These are phyloP conservation scores for Vigna radiata DNA, from an alignment of 306 rosid species.

Conservation along the genomic window DNA sequence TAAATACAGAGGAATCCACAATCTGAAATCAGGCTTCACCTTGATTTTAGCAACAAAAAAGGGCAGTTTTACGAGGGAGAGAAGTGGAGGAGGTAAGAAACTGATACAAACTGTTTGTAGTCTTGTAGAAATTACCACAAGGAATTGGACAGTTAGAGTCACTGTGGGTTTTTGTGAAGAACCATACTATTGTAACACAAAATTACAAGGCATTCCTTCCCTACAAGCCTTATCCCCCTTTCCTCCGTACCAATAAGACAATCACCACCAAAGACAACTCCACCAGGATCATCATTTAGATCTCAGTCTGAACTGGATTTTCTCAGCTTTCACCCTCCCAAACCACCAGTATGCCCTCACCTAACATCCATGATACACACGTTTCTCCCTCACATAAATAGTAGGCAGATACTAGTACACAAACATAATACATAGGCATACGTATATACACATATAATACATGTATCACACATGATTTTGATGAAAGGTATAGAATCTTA, in stretches of 20 bases:
- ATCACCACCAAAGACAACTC: slow-evolving; percentile 58
- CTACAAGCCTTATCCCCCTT: slow-evolving; percentile 19
- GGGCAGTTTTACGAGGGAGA: slow-evolving; percentile 46
- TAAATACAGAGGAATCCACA: slow-evolving; percentile 54
- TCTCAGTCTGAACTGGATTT: slow-evolving; percentile 77
- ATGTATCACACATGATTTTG: slow-evolving; percentile 51
- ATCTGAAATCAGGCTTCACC: slow-evolving; percentile 15
- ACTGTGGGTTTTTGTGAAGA: slow-evolving; percentile 61
- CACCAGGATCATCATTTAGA: slow-evolving; percentile 64
- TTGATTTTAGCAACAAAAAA: slow-evolving; percentile 45
- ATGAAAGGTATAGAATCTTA: slow-evolving; percentile 53
- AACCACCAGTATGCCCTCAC: slow-evolving; percentile 54
- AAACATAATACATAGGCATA: not conserved
- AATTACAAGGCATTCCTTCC: slow-evolving; percentile 42
- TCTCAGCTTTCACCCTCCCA: slow-evolving; percentile 42
- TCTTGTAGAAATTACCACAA: slow-evolving; percentile 50
- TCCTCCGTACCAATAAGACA: slow-evolving; percentile 51
- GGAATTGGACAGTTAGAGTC: slow-evolving; percentile 51
- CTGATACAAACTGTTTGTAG: slow-evolving; percentile 39
- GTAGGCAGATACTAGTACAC: not conserved
- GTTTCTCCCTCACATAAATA: slow-evolving; percentile 38
- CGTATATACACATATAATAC: slow-evolving; percentile 32
- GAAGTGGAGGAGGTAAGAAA: slow-evolving; percentile 28
- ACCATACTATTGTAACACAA: slow-evolving; percentile 51
- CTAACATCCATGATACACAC: slow-evolving; percentile 47